phyloP scores from a whole-genome alignment of 352 stramenopile species.

The Phytopythium mirpurense region DNA sequence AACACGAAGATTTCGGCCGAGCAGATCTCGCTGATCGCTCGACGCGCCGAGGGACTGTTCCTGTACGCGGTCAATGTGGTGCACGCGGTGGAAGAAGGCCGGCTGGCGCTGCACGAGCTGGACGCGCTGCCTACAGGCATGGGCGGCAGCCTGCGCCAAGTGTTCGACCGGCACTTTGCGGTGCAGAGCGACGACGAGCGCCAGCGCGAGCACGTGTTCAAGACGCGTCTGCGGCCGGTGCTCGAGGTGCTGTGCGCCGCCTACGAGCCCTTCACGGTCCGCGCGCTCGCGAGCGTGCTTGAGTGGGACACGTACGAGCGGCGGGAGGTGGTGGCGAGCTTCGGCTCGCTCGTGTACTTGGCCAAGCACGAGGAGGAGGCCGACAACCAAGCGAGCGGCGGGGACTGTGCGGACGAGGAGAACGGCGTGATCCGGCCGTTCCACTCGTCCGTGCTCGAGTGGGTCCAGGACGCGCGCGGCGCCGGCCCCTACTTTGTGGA shows the following conservation, averaged over 20 bases:
- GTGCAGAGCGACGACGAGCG: constrained; percentile 7
- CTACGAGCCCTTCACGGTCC: constrained; percentile 49
- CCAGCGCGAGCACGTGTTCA: constrained; percentile 30
- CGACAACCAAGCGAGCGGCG: constrained; percentile 19
- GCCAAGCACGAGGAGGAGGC: constrained; percentile 6
- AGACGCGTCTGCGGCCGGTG: constrained; percentile 48
- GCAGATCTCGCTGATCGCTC: constrained; percentile 43
- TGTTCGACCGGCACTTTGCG: constrained; percentile 67
- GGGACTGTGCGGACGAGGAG: constrained; percentile 13
- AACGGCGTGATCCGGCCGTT: constrained; percentile 39
- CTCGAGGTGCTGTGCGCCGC: constrained; percentile 66
- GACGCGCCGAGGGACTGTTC: constrained; percentile 58
- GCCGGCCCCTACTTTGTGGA: constrained; percentile 50
- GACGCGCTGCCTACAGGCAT: constrained; percentile 56
- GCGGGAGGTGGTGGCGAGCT: constrained; percentile 38
- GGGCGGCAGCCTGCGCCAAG: constrained; percentile 59
- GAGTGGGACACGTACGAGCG: constrained; percentile 55
- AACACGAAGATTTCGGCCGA: constrained; percentile 18
- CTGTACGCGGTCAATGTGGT: constrained; percentile 78
- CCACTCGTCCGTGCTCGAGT: constrained; percentile 71
- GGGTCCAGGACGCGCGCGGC: constrained; percentile 48
- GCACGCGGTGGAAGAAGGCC: constrained; percentile 46
- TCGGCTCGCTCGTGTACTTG: constrained; percentile 58
- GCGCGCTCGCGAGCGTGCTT: constrained; percentile 42
- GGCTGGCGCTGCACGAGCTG: constrained; percentile 42